A percentile compares a stretch with the other conserved stretches of the same genome.
Evolutionary conservation across 2,329 filamentous ascomycete species (phyloP).

Genomic region (Alternaria sp.): DNA sequence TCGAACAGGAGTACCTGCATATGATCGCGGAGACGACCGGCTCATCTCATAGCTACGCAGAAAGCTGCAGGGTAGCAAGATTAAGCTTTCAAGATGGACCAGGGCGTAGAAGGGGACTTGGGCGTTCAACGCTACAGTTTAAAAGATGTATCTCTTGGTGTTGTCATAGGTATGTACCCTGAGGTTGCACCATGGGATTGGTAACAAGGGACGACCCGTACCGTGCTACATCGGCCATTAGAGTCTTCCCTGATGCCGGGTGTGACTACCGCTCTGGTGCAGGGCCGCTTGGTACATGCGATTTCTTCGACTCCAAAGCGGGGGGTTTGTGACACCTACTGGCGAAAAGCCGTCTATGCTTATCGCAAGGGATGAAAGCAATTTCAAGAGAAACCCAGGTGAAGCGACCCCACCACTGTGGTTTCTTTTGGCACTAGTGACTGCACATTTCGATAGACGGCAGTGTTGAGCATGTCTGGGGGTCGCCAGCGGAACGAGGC

Average conservation of each 20-base stretch:
- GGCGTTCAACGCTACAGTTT: not conserved
- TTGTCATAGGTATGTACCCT: not conserved
- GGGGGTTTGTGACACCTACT: slow-evolving; percentile 1
- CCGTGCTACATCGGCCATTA: slow-evolving; percentile 2
- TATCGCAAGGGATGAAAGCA: not conserved
- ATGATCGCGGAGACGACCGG: not conserved
- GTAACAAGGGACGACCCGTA: slow-evolving; percentile 6
- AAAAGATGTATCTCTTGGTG: not conserved
- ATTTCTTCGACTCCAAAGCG: slow-evolving; percentile 1
- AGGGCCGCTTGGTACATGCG: not conserved
- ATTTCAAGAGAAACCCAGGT: not conserved
- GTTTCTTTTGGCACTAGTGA: not conserved
- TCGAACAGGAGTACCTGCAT: slow-evolving; percentile 3
- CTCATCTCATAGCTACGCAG: not conserved
- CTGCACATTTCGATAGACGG: not conserved
- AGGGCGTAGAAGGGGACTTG: not conserved
- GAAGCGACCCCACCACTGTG: not conserved
- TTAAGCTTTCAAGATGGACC: not conserved
- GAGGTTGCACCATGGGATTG: not conserved
- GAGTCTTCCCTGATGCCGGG: not conserved
- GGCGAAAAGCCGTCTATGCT: not conserved
- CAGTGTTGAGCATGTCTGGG: slow-evolving; percentile 5
- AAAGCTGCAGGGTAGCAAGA: not conserved
- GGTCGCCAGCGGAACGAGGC: not conserved
- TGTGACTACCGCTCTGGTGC: not conserved